Evolutionary conservation across 495 filamentous ascomycete genomes (phyloP).

Genomic region (Trichoderma asperelloides): DNA sequence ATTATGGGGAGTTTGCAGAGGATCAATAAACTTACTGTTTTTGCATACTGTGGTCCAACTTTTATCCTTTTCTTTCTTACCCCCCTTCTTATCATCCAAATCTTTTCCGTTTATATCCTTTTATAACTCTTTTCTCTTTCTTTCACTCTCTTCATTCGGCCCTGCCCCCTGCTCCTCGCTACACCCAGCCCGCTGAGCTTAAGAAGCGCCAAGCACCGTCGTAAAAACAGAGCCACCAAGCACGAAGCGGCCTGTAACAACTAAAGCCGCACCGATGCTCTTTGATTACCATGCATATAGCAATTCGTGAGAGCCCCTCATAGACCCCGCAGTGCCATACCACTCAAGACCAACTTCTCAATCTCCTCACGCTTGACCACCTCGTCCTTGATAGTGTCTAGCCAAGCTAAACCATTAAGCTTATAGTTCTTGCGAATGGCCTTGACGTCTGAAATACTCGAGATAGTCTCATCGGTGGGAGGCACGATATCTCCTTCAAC

Average conservation of each 20-base stretch:
- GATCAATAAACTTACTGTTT: not conserved
- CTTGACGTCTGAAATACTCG: conserved; percentile 49
- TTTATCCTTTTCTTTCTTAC: not conserved
- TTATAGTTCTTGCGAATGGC: conserved; percentile 81
- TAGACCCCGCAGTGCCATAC: conserved; percentile 64
- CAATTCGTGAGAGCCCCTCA: conserved; percentile 14
- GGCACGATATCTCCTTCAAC: conserved; percentile 54
- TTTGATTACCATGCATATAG: not conserved
- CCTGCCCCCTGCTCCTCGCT: too few relatives aligned
- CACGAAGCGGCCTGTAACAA: not conserved
- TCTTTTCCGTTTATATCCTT: too few relatives aligned
- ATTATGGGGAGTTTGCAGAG: not conserved
- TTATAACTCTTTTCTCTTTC: too few relatives aligned
- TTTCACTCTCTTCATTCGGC: too few relatives aligned
- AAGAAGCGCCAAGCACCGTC: too few relatives aligned
- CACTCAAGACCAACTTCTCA: conserved; percentile 55
- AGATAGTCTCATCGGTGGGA: conserved; percentile 56
- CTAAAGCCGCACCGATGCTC: not conserved
- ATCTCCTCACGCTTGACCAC: conserved; percentile 37
- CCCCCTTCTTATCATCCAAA: not conserved
- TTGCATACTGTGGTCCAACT: not conserved
- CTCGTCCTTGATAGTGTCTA: conserved; percentile 27
- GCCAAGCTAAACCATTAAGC: conserved; percentile 46
- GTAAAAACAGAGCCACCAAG: not conserved
- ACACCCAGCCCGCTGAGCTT: too few relatives aligned